phyloP scores from a whole-genome alignment of 2,329 filamentous ascomycete species.

The Neofusicoccum cordaticola region DNA sequence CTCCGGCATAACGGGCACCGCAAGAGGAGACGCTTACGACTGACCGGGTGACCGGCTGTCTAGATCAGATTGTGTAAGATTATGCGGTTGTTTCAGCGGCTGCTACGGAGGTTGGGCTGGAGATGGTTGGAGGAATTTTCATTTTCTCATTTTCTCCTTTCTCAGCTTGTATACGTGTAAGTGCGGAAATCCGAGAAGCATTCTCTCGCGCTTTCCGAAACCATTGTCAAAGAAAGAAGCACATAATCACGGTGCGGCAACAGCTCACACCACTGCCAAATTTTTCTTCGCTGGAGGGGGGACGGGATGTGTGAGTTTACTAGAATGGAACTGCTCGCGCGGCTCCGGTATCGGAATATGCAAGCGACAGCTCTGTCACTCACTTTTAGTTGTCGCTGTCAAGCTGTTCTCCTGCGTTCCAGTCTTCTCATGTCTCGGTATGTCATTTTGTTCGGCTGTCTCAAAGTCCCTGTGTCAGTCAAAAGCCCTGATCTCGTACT shows the following conservation, averaged over 20 bases:
- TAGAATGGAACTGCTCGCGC: conserved; percentile 17
- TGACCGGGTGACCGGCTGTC: neutral
- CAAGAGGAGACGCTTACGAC: conserved; percentile 25
- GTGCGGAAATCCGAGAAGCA: neutral
- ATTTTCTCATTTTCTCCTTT: neutral
- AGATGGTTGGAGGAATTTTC: neutral
- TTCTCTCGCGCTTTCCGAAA: neutral
- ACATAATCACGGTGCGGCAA: conserved; percentile 12
- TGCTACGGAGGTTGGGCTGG: neutral
- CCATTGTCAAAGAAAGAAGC: conserved; percentile 9
- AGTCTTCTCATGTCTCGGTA: neutral
- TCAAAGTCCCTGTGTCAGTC: neutral
- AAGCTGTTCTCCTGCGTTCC: neutral
- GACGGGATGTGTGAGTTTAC: neutral
- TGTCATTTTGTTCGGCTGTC: neutral
- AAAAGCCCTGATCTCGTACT: neutral
- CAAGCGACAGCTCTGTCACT: conserved; percentile 10
- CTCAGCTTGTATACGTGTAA: conserved; percentile 15
- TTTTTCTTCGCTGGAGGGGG: neutral
- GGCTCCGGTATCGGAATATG: conserved; percentile 8
- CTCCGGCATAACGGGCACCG: conserved; percentile 24
- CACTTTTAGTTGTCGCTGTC: neutral
- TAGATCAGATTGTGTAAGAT: conserved; percentile 16
- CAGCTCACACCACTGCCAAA: neutral
- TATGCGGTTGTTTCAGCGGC: conserved; percentile 10